phyloP scores from a whole-genome alignment of 2,329 filamentous ascomycete genomes.

The Aspergillus texensis region DNA sequence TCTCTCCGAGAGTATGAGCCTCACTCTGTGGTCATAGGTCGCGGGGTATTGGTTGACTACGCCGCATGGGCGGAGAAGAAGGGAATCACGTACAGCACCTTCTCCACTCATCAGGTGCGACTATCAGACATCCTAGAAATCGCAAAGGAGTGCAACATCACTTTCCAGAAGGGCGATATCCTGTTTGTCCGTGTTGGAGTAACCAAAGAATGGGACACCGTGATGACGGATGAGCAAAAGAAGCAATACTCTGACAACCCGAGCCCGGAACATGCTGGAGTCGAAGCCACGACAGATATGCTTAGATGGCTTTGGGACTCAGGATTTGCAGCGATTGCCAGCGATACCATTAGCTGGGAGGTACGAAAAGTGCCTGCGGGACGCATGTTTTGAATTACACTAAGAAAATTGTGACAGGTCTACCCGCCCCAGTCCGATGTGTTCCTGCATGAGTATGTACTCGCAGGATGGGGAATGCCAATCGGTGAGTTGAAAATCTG shows the following conservation, averaged over 20 bases:
- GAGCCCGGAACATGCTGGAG: slow-evolving; percentile 49
- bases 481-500: slow-evolving; percentile 40
- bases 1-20: neutral
- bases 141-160: slow-evolving; percentile 47
- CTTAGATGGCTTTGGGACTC: slow-evolving; percentile 63
- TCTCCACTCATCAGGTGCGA: slow-evolving; percentile 45
- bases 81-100: slow-evolving; percentile 43
- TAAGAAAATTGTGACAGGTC: slow-evolving; percentile 31
- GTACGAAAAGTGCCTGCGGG: slow-evolving; percentile 31
- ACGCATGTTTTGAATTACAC: neutral
- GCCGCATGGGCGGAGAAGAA: slow-evolving; percentile 47
- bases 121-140: slow-evolving; percentile 41
- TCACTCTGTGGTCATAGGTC: slow-evolving; percentile 35
- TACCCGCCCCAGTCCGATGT: slow-evolving; percentile 46
- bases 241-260: slow-evolving; percentile 37
- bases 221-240: slow-evolving; percentile 38
- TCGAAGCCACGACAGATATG: slow-evolving; percentile 53
- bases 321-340: slow-evolving; percentile 59
- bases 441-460: slow-evolving; percentile 52
- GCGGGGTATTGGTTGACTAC: slow-evolving; percentile 58
- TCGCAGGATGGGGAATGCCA: slow-evolving; percentile 56
- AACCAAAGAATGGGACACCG: slow-evolving; percentile 45
- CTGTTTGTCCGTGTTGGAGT: slow-evolving; percentile 52
- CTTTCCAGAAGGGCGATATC: slow-evolving; percentile 55
- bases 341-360: slow-evolving; percentile 60